Percentiles rank a stretch among this genome's conserved stretches.
These are phyloP conservation scores for Nicotiana undulata DNA, from an alignment of 257 asterid genomes.

Conservation along the genomic window DNA sequence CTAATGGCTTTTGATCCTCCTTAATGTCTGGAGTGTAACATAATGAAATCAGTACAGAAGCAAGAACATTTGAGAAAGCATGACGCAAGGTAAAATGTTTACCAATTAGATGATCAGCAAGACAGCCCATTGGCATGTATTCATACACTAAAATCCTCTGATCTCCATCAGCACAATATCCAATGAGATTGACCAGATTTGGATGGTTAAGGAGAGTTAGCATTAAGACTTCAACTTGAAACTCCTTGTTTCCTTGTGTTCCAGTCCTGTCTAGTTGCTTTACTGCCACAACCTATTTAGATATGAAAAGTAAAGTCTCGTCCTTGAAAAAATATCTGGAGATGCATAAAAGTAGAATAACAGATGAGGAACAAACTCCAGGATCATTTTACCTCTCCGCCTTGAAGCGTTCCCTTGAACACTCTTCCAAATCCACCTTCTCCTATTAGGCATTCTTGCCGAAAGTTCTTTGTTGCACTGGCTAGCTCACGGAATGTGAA, in stretches of 20 bases:
- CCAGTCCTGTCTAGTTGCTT: slow-evolving; percentile 84
- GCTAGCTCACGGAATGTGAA: slow-evolving; percentile 93
- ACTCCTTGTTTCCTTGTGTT: slow-evolving; percentile 61
- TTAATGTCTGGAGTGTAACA: slow-evolving; percentile 32
- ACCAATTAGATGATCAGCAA: slow-evolving; percentile 58
- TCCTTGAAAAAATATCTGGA: no score
- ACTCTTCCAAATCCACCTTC: slow-evolving; percentile 86
- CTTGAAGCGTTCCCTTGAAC: slow-evolving; percentile 57
- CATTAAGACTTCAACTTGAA: slow-evolving; percentile 49
- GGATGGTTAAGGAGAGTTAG: slow-evolving; percentile 71
- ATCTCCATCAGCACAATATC: slow-evolving; percentile 97
- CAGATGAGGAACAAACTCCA: background rate
- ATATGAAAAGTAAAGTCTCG: no score
- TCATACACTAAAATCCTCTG: slow-evolving; percentile 89
- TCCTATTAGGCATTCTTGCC: slow-evolving; percentile 59
- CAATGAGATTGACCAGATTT: slow-evolving; percentile 61
- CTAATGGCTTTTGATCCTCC: slow-evolving; percentile 36
- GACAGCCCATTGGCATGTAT: slow-evolving; percentile 57
- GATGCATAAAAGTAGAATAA: background rate
- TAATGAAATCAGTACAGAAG: background rate
- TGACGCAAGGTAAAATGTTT: background rate
- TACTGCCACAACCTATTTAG: slow-evolving; percentile 56
- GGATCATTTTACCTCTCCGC: slow-evolving; percentile 50
- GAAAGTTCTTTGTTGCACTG: slow-evolving; percentile 81
- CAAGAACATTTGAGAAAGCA: background rate